Conservation (phyloP, 495 filamentous ascomycete species). For the Penicillium ochrochloron region DNA sequence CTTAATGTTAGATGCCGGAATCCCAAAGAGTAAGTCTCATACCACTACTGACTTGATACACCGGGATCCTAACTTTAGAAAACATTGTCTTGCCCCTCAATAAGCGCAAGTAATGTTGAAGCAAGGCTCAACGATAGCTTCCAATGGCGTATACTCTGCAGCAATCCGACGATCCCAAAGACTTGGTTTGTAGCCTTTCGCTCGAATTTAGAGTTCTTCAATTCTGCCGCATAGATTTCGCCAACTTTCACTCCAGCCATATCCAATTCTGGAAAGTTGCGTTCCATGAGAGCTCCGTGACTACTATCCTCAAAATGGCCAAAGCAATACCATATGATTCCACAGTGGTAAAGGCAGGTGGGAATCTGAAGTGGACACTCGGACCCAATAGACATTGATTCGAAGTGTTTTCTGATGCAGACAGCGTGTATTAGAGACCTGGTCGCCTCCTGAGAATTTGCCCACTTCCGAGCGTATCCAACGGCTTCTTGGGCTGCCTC, state of each 20-base stretch:
- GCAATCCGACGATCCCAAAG: neutral
- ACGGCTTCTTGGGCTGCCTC: neutral
- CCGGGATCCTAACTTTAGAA: neutral
- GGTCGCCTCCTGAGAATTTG: neutral
- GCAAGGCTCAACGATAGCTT: conserved; percentile 5
- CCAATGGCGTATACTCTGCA: conserved; percentile 3
- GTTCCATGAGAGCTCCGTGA: neutral
- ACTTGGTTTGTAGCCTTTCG: neutral
- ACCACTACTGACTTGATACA: conserved; percentile 5
- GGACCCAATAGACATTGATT: neutral
- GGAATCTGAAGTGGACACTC: conserved; percentile 1
- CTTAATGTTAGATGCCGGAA: neutral
- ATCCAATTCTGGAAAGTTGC: neutral
- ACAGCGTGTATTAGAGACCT: neutral
- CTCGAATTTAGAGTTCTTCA: neutral
- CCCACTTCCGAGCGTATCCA: conserved; percentile 2
- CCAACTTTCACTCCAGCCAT: neutral
- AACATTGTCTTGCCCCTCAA: neutral
- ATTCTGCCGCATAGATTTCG: neutral
- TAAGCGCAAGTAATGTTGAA: conserved; percentile 2
- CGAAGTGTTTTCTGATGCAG: conserved; percentile 2
- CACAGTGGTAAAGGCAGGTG: conserved; percentile 5
- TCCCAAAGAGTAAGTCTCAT: neutral
- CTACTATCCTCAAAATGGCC: neutral
- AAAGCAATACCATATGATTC: conserved; percentile 1